phyloP scores from a whole-genome alignment of 2,329 filamentous ascomycete genomes.

The Cercospora sp. region DNA sequence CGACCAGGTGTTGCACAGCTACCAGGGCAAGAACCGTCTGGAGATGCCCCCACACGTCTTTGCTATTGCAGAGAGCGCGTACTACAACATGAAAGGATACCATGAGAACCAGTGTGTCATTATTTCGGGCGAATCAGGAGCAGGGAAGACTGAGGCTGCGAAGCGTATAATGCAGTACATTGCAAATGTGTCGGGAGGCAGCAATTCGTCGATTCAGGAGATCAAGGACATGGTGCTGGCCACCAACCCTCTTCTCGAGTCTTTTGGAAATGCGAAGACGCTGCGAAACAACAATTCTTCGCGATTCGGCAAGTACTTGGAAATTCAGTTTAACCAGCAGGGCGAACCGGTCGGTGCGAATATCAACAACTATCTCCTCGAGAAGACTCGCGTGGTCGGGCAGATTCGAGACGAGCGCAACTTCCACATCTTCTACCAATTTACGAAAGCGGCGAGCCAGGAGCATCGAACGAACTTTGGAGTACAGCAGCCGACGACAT shows the following conservation, averaged over 20 bases:
- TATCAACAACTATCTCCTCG: slow-evolving; percentile 96
- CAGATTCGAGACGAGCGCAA: slow-evolving; percentile 95
- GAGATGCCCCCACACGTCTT: slow-evolving; percentile 89
- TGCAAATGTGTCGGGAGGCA: slow-evolving; percentile 88
- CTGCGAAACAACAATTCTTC: slow-evolving; percentile 98
- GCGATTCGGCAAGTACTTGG: slow-evolving; percentile 95
- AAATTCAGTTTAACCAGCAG: slow-evolving; percentile 89
- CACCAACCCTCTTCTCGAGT: slow-evolving; percentile 94
- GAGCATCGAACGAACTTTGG: slow-evolving; percentile 86
- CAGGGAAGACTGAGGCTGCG: slow-evolving; percentile 96
- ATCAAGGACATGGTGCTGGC: slow-evolving; percentile 99
- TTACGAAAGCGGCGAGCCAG: slow-evolving; percentile 89
- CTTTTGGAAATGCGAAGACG: slow-evolving; percentile 97
- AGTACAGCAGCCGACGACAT: slow-evolving; percentile 86
- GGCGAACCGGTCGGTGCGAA: slow-evolving; percentile 94
- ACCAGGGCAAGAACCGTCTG: slow-evolving; percentile 93
- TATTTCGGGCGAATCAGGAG: slow-evolving; percentile 96
- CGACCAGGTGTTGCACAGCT: slow-evolving; percentile 86
- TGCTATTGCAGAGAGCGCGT: slow-evolving; percentile 90
- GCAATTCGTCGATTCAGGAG: slow-evolving; percentile 82
- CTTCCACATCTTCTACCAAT: slow-evolving; percentile 99
- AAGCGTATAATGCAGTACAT: slow-evolving; percentile 99
- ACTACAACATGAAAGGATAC: slow-evolving; percentile 99
- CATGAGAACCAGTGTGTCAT: slow-evolving; percentile 99
- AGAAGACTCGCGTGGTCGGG: slow-evolving; percentile 91